Conservation (phyloP, 805 yeast genomes). For the Wickerhamomyces mucosus region DNA sequence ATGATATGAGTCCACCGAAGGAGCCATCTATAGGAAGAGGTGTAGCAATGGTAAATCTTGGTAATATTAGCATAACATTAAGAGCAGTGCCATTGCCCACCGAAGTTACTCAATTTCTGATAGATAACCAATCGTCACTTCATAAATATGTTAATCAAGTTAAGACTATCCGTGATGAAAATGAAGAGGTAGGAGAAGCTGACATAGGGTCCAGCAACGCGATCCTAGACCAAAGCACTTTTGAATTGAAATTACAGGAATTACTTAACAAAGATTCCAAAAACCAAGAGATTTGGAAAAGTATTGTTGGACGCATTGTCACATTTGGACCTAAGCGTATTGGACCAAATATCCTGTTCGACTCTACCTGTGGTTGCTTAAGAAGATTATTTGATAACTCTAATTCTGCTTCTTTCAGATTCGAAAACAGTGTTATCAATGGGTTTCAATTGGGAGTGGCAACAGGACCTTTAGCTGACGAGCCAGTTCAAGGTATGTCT, state of each 20-base stretch:
- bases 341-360: constrained; percentile 71
- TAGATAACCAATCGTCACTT: constrained; percentile 36
- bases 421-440: constrained; percentile 57
- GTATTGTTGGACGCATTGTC: constrained; percentile 33
- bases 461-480: constrained; percentile 85
- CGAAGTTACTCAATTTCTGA: constrained; percentile 38
- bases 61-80: constrained; percentile 33
- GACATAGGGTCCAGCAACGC: constrained; percentile 12
- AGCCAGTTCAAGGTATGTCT: constrained; percentile 77
- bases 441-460: constrained; percentile 79
- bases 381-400: constrained; percentile 23
- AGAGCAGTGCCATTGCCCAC: constrained; percentile 47
- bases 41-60: constrained; percentile 39
- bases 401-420: constrained; percentile 22
- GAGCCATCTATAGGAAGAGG: constrained; percentile 40
- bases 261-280: constrained; percentile 21
- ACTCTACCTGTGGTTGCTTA: constrained; percentile 29
- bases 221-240: constrained; percentile 19
- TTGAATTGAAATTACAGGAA: constrained; percentile 25
- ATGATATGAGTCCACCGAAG: constrained; percentile 44
- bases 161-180: constrained; percentile 8
- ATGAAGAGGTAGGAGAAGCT: constrained; percentile 12
- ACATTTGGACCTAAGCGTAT: constrained; percentile 70
- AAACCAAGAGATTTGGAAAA: constrained; percentile 20
- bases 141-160: constrained; percentile 22